Base-by-base conservation (phyloP, 345 rosid genomes). In the Eucalyptus camaldulensis region DNA sequence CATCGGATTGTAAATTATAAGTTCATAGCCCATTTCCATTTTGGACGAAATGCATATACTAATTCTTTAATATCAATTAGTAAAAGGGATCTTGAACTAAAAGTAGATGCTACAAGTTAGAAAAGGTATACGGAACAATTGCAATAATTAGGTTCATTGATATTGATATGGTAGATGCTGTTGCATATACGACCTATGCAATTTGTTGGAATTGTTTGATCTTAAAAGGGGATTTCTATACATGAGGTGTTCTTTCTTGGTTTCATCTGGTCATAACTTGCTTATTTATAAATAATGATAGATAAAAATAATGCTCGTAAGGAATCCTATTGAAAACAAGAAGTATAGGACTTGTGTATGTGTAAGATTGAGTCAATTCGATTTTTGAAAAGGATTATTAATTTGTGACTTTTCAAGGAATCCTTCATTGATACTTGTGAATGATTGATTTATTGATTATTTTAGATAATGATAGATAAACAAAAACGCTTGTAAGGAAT, bases 351-450 rank as follows among this genome's bases (percentile, higher is more conserved):
- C 27, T 54, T 56, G 27, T 9, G 3, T 56, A 22, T 56, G 27
- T 56, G 27, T 9, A 56, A 56, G 27, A 22, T 56, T 21, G 60
- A 56, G 11, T 56, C 60, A 21, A 56, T 56, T 22, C 2, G 29
- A 56, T 56, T 56, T 56, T 10, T 56, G 12, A 56, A 56, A 56
- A 21, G 62, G 62, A 56, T 22, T 56, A 56, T 10, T 56, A 22
- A 56, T 56, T 10, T 24, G 27, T 0, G 5, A 24, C 29, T 0
- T 56, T 53, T 21, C 58, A 19, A 53, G 10, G 0, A 0, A 53
- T 53, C 58, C 5, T 53, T 53, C 24, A 8, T 53, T 0, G 5
- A 0, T 53, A 21, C 58, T 53, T 53, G 58, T 53, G 10, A 53
- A 53, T 53, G 2, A 53, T 53, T 53, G 25, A 53, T 53, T 19